These are phyloP conservation scores for Parachaetomium inaequale DNA, from an alignment of 495 filamentous ascomycete genomes.

Conservation along the genomic window DNA sequence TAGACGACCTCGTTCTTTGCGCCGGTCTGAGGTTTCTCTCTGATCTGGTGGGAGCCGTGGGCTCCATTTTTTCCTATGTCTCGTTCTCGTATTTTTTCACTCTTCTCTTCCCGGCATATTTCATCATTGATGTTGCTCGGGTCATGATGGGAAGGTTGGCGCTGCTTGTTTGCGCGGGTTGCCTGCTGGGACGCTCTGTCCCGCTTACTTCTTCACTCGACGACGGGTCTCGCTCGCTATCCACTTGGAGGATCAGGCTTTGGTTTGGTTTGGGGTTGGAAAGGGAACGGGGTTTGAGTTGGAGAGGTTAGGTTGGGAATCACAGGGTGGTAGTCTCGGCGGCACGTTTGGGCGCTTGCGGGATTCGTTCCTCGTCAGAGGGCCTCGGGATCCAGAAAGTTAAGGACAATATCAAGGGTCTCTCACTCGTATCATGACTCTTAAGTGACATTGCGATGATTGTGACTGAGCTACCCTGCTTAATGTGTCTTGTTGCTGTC, in stretches of 20 bases:
- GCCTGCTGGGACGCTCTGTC: neutral
- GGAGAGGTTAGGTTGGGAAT: neutral
- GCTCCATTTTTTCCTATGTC: neutral
- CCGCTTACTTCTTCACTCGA: neutral
- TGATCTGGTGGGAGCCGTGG: neutral
- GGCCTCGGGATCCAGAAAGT: neutral
- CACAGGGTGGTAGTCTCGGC: neutral
- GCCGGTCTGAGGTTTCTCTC: neutral
- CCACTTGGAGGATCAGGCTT: neutral
- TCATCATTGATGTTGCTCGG: neutral
- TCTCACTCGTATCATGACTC: neutral
- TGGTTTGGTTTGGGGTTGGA: neutral
- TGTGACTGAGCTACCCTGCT: neutral
- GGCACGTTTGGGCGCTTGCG: neutral
- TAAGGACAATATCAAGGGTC: neutral
- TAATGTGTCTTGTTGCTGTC: no score
- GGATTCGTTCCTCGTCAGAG: no score
- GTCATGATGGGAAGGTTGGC: neutral
- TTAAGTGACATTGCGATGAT: neutral
- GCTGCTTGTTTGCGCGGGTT: neutral
- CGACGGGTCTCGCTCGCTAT: neutral
- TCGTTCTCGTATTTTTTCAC: neutral
- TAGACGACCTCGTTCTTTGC: conserved; percentile 1
- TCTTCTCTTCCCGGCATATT: neutral
- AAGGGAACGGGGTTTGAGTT: neutral